Evolutionary conservation across 768 basidiomycete genomes (phyloP), one percentile per base, ranked within the genome.

Genomic region (Boletus vermiculosoides): DNA sequence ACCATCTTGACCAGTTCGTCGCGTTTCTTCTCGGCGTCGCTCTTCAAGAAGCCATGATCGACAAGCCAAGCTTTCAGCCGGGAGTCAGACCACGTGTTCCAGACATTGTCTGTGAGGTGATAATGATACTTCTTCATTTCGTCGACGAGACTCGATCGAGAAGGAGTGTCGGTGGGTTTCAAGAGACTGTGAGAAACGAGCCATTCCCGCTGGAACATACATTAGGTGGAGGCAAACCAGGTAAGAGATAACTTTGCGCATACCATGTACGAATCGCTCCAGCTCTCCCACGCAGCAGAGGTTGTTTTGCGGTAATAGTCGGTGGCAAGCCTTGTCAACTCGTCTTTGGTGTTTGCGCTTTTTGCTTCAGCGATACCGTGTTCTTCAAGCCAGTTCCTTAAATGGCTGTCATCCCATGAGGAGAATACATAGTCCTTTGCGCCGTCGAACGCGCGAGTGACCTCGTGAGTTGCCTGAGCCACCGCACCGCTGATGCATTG

Each of bases 401-500:
- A 72, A 60, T 80, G 79, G 64, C 79, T 87, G 62, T 95, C 92
- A 54, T 89, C 86, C 96, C 96, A 97, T 0, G 88, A 83, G 0
- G 90, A 92, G 71, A 90, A 96, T 18, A 94, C 74, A 63, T 94
- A 95, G 70, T 98, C 94, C 69, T 86, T 91, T 31, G 85, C 71
- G 56, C 89, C 83, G 59, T 94, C 88, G 22, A 92, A 69, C 28
- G 74, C 74, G 23, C 77, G 74, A 9, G 70, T 71, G 11, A 77
- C 82, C 2, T 80, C 78, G 16, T 78, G 73, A 1, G 85, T 83
- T 3, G 85, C 83, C 57, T 83, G 80, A 0, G 83, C 75, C 15
- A 74, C 76, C 2, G 78, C 52, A 48, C 73, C 80, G 10, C 77
- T 74, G 16, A 74, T 63, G 40, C 73, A 76, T 61, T 75, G 68